Evolutionary conservation across 176 grass and related monocot genomes (phyloP), one percentile per base, ranked within the genome.

Genomic region (Juncus inflexus): DNA sequence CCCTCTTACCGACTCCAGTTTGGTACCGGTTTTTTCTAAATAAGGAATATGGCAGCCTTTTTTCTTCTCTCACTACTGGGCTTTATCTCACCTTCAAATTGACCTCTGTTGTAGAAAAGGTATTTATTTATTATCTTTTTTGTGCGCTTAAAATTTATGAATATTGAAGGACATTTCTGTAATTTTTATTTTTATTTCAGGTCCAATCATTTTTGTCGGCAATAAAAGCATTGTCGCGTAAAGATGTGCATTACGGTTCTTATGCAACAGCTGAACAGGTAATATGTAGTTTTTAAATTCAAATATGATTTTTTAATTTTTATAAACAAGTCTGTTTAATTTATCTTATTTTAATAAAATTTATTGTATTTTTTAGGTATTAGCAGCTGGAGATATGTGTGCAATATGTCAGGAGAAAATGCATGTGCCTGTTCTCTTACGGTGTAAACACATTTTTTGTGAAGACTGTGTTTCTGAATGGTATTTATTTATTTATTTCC

Each of bases 11-110:
- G 58, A 78, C 94, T 56, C 88, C 94, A 80, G 85, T 99, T 78
- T 92, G 94, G 94, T 99, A 92, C 49, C 89, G 94, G 9, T 99
- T 99, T 74, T 99, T 99, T 74, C 78, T 99, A 14, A 99, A 99
- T 85, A 99, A 92, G 73, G 88, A 99, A 78, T 90, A 99, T 78
- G 94, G 94, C 13, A 99, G 94, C 72, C 82, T 92, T 45, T 99
- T 99, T 73, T 99, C 94, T 63, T 86, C 88, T 84, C 82, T 99
- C 63, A 99, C 85, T 6, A 99, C 94, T 40, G 89, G 94, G 3
- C 60, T 99, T 6, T 99, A 99, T 70, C 88, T 99, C 67, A 99
- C 94, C 49, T 99, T 99, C 80, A 92, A 99, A 80, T 66, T 99
- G 80, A 99, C 94, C 45, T 92, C 94, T 3, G 80, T 99, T 61